phyloP scores from a whole-genome alignment of 1,284 basidiomycete species.

The Porodaedalea pini region DNA sequence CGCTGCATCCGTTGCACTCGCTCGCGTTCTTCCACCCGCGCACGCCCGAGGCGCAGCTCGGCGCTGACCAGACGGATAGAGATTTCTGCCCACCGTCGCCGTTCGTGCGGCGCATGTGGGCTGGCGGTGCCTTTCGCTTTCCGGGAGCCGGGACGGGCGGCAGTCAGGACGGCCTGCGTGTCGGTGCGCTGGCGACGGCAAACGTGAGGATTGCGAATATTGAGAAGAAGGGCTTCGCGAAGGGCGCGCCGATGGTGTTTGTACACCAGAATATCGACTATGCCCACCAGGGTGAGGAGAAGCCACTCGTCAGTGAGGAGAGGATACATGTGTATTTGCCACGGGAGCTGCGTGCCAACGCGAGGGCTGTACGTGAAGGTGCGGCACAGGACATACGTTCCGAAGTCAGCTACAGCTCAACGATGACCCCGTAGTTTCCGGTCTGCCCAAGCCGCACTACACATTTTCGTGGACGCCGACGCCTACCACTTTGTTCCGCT shows the following conservation, averaged over 20 bases:
- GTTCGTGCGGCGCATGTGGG: slow-evolving; percentile 82
- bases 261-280: slow-evolving; percentile 61
- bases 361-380: slow-evolving; percentile 20
- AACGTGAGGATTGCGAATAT: slow-evolving; percentile 49
- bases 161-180: slow-evolving; percentile 12
- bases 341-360: neutral
- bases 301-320: slow-evolving; percentile 56
- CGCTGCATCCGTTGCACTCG: slow-evolving; percentile 42
- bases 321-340: slow-evolving; percentile 73
- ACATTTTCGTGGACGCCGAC: slow-evolving; percentile 64
- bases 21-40: slow-evolving; percentile 73
- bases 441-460: slow-evolving; percentile 54
- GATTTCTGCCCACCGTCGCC: slow-evolving; percentile 71
- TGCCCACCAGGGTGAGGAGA: slow-evolving; percentile 22
- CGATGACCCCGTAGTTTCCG: slow-evolving; percentile 38
- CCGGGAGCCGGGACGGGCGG: neutral
- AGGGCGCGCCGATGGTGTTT: slow-evolving; percentile 61
- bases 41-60: slow-evolving; percentile 53
- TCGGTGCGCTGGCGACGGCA: slow-evolving; percentile 55
- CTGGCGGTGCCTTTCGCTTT: slow-evolving; percentile 57
- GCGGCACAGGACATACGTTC: slow-evolving; percentile 33
- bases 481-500: slow-evolving; percentile 74
- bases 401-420: neutral
- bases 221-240: slow-evolving; percentile 62
- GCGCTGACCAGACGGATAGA: slow-evolving; percentile 70